Percentiles rank a stretch among this genome's conserved stretches.
These are phyloP conservation scores for Nakaseomyces nivariensis DNA, from an alignment of 1,139 yeast species.

Conservation along the genomic window DNA sequence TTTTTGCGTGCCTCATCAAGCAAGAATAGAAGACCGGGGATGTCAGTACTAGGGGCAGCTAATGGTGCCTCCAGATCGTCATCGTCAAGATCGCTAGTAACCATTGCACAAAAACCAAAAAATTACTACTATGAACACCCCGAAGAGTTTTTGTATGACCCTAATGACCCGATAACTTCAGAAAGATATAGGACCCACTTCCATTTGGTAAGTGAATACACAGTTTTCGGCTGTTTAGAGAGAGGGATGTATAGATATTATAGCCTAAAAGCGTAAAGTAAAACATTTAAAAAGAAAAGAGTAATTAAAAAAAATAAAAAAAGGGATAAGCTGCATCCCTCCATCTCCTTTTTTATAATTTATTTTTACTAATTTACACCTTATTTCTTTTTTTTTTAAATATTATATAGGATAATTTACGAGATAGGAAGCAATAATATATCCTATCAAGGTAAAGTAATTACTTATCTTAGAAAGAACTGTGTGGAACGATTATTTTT, in stretches of 20 bases:
- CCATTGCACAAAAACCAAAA: slow-evolving; percentile 7
- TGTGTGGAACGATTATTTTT: too few relatives aligned
- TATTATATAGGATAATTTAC: not conserved
- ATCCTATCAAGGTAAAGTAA: not conserved
- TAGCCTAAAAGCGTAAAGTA: slow-evolving; percentile 31
- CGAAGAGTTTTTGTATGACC: slow-evolving; percentile 20
- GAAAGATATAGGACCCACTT: slow-evolving; percentile 22
- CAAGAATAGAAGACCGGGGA: not conserved
- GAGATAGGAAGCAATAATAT: not conserved
- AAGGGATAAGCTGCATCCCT: not conserved
- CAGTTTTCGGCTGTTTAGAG: slow-evolving; percentile 59
- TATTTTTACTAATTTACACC: not conserved
- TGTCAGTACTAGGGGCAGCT: not conserved
- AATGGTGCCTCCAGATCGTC: slow-evolving; percentile 3
- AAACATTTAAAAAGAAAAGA: not conserved
- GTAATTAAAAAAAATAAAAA: too few relatives aligned
- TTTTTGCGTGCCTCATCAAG: slow-evolving; percentile 9
- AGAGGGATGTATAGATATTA: slow-evolving; percentile 68
- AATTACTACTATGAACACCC: slow-evolving; percentile 17
- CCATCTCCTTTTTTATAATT: not conserved
- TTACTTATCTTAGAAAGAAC: too few relatives aligned
- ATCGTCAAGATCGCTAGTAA: slow-evolving; percentile 2
- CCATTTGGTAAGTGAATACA: slow-evolving; percentile 33
- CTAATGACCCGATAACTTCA: slow-evolving; percentile 20
- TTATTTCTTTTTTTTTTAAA: not conserved